Percentiles rank a stretch among this genome's conserved stretches.
phyloP scores from a whole-genome alignment of 1,284 basidiomycete species.

The Heterobasidion occidentale region DNA sequence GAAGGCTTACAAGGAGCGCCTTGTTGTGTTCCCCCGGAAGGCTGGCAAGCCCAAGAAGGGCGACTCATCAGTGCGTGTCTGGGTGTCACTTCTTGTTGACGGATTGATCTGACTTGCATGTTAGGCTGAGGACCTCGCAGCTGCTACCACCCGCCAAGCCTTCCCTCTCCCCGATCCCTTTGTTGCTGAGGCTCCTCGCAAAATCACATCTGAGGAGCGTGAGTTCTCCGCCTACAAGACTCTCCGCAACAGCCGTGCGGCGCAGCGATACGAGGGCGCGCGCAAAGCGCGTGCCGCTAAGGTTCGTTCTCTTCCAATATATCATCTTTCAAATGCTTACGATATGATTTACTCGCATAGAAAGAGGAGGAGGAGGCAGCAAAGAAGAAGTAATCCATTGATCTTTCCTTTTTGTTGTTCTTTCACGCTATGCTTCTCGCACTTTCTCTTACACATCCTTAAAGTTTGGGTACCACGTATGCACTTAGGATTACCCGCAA shows the following conservation, averaged over 20 bases:
- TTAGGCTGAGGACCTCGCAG: conserved; percentile 81
- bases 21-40: conserved; percentile 96
- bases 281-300: conserved; percentile 78
- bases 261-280: conserved; percentile 80
- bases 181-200: conserved; percentile 80
- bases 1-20: conserved; percentile 84
- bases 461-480: conserved; percentile 27
- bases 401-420: conserved; percentile 18
- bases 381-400: conserved; percentile 77
- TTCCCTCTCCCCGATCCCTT: conserved; percentile 67
- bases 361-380: conserved; percentile 89
- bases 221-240: conserved; percentile 85
- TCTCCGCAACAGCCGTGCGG: conserved; percentile 83
- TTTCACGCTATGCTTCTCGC: conserved; percentile 19
- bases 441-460: conserved; percentile 21
- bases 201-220: conserved; percentile 91
- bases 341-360: conserved; percentile 28
- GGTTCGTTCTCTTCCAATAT: conserved; percentile 35
- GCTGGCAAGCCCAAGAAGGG: conserved; percentile 93
- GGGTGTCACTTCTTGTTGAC: conserved; percentile 2
- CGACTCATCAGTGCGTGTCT: conserved; percentile 72
- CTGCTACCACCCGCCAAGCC: conserved; percentile 67
- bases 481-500: conserved; percentile 22
- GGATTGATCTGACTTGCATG: conserved; percentile 6
- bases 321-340: conserved; percentile 4